phyloP scores from a whole-genome alignment of 306 rosid genomes.

The Lagenaria siceraria region DNA sequence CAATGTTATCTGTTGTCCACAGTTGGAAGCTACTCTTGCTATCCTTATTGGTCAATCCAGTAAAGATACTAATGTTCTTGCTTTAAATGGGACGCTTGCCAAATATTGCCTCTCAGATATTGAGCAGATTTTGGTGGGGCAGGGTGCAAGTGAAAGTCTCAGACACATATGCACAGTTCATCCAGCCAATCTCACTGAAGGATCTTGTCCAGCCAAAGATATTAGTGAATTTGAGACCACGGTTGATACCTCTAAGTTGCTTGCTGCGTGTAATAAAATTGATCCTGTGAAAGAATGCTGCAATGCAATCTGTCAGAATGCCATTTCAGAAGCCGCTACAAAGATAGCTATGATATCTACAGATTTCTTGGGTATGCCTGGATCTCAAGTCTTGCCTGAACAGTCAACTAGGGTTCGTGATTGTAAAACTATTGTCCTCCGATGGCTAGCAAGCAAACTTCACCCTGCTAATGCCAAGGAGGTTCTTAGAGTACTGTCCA shows the following conservation, averaged over 20 bases:
- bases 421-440: slow-evolving; percentile 64
- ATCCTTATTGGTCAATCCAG: slow-evolving; percentile 86
- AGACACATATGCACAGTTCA: slow-evolving; percentile 50
- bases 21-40: slow-evolving; percentile 82
- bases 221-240: slow-evolving; percentile 51
- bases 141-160: slow-evolving; percentile 55
- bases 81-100: slow-evolving; percentile 54
- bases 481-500: slow-evolving; percentile 76
- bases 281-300: slow-evolving; percentile 92
- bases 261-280: slow-evolving; percentile 65
- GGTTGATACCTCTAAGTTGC: slow-evolving; percentile 68
- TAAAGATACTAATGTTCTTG: slow-evolving; percentile 50
- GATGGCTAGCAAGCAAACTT: slow-evolving; percentile 89
- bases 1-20: slow-evolving; percentile 93
- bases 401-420: slow-evolving; percentile 40
- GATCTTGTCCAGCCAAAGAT: slow-evolving; percentile 60
- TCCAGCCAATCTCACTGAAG: slow-evolving; percentile 64
- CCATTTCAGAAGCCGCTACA: slow-evolving; percentile 83
- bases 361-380: slow-evolving; percentile 38
- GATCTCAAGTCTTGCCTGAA: slow-evolving; percentile 38
- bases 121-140: slow-evolving; percentile 78
- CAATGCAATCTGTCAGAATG: slow-evolving; percentile 63
- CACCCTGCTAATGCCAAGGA: slow-evolving; percentile 61
- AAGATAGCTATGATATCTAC: slow-evolving; percentile 56
- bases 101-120: slow-evolving; percentile 70